Evolutionary conservation across 208 protist species (phyloP).

Genomic region (Trypanosoma melophagium): DNA sequence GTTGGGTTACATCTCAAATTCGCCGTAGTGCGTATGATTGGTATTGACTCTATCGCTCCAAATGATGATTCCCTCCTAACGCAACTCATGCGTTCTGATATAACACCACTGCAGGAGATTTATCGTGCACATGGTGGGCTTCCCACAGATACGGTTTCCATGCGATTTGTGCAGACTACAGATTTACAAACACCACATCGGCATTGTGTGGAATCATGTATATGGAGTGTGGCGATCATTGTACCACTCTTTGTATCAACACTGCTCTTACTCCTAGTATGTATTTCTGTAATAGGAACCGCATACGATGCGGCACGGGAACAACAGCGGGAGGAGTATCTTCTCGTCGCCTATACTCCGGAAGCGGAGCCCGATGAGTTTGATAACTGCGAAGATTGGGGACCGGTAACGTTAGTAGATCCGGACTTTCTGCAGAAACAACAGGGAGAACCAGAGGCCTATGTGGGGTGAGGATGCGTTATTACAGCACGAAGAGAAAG

Average conservation of each 20-base stretch:
- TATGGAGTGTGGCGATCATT: not conserved
- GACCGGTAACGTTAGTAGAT: conserved; percentile 2
- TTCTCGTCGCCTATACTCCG: not conserved
- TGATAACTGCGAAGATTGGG: conserved; percentile 11
- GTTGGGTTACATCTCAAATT: not conserved
- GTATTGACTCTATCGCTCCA: not conserved
- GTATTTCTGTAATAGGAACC: conserved; percentile 3
- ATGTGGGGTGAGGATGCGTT: too few species aligned
- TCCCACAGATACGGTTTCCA: not conserved
- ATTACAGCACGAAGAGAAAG: too few species aligned
- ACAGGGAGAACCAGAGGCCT: too few species aligned
- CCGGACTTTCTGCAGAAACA: not conserved
- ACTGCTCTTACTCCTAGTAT: not conserved
- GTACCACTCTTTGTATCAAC: not conserved
- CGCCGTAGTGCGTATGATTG: conserved; percentile 7
- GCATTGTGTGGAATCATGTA: not conserved
- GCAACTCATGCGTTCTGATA: not conserved
- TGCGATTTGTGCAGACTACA: not conserved
- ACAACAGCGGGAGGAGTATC: not conserved
- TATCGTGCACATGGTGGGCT: not conserved
- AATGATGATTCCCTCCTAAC: not conserved
- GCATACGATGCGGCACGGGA: not conserved
- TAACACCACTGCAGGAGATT: not conserved
- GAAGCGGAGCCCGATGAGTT: conserved; percentile 7
- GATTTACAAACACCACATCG: too few species aligned